Base-by-base conservation (phyloP, 169 alveolate species). In the Ichthyophthirius multifiliis region DNA sequence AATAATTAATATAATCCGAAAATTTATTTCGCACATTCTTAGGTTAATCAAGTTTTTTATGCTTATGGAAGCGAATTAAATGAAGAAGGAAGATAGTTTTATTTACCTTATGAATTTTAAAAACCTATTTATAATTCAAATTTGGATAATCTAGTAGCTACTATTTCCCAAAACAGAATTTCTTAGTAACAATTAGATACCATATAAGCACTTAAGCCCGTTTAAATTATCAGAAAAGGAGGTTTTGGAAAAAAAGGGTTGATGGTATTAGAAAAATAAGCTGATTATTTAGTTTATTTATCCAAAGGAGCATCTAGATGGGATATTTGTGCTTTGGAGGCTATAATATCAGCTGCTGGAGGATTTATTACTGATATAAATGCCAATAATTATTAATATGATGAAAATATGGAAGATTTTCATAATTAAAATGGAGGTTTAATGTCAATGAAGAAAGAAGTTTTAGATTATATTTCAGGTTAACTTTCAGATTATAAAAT, bases 1-100 rank as follows among this genome's bases (percentile, higher is more conserved):
- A 27, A 23, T n/a, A 37, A 13, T 48, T 30, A 37, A 27, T 79
- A 46, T 18, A 73, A 71, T 7, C 86, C 86, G 3, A 48, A 46
- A 43, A 47, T 81, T 4, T 81, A 41, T 20, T 81, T 81, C 62
- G 86, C 82, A 16, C 75, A 81, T 73, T 20, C 43, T 27, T 46
- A 34, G n/a, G 18, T 63, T 47, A 2, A 41, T 34, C 31, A 43
- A 55, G 43, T 71, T 4, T 81, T 20, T 55, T 71, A 71, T 37
- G 46, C 71, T 3, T 55, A 55, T 27, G 71, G 71, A 18, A 39
- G 31, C 9, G 71, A 55, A 10, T 3, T 55, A n/a, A 39, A 55
- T 27, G 71, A 55, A 55, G 71, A 55, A 55, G 71, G 71, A 15
- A 55, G 71, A 55, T 27, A 16, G 39, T 27, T 34, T n/a, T 55